phyloP scores from a whole-genome alignment of 805 yeast genomes.

The Kluyveromyces aestuarii region DNA sequence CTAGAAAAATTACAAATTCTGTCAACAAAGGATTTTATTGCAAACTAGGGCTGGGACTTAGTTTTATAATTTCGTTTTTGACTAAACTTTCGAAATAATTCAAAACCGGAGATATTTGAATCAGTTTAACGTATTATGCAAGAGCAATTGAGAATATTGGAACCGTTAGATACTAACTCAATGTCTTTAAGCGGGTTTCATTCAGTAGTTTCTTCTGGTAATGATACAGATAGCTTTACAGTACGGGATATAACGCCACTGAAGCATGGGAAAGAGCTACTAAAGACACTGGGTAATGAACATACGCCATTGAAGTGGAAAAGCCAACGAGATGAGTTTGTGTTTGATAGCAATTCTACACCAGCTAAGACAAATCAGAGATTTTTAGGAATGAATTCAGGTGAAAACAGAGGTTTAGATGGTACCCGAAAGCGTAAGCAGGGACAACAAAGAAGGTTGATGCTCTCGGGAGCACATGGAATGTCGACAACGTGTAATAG shows the following conservation, averaged over 20 bases:
- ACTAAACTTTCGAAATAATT: background rate
- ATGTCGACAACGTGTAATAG: constrained; percentile 11
- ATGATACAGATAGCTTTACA: constrained; percentile 4
- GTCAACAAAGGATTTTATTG: background rate
- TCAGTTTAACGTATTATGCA: background rate
- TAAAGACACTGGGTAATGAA: background rate
- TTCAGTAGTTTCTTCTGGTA: constrained; percentile 14
- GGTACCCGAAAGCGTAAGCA: background rate
- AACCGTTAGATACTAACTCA: constrained; percentile 21
- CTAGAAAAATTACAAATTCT: background rate
- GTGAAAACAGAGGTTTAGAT: no score
- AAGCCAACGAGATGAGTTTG: constrained; percentile 19
- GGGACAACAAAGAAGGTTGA: constrained; percentile 1
- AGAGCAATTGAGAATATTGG: constrained; percentile 14
- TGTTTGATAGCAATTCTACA: constrained; percentile 25
- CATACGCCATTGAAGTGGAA: constrained; percentile 20
- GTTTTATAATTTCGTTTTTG: background rate
- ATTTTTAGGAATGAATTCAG: background rate
- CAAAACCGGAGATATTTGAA: background rate
- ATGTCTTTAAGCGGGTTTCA: constrained; percentile 11
- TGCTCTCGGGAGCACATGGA: constrained; percentile 5
- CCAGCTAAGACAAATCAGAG: constrained; percentile 14
- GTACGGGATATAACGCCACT: constrained; percentile 5
- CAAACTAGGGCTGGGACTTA: background rate
- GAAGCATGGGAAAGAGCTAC: constrained; percentile 2